Evolutionary conservation across 805 yeast genomes (phyloP), one percentile per base, ranked within the genome.

Genomic region (Kazachstania psychrophila): DNA sequence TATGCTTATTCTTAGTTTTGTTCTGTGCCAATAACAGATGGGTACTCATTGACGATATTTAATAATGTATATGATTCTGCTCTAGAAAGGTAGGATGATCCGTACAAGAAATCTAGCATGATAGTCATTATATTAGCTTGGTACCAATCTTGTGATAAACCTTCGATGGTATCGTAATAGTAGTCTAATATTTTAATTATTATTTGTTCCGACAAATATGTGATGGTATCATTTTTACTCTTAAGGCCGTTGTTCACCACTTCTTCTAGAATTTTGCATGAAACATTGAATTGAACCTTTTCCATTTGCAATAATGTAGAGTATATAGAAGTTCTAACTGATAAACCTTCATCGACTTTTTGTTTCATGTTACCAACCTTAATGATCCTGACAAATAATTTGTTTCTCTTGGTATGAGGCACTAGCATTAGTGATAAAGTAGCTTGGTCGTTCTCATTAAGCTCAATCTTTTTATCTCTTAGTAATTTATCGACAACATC

Each of bases 351-450:
- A 38, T 57, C 62, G 16, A 52, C 51, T 8, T 47, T 45, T 36
- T 57, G 61, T 29, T 56, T 54, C 47, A 56, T 44, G 31, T 53
- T 56, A 3, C 62, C 62, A 2, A 54, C 60, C 42, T 56, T 56
- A 4, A 57, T 34, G 7, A 48, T 47, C 9, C 47, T 44, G 4
- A 51, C 41, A 23, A 48, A 56, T n/a, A 38, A 31, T 33, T 54
- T 56, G 37, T 52, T 50, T 16, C 47, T 48, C 27, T 43, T 39
- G 20, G 51, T 31, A 23, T 46, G 51, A 13, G 49, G 55, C 17
- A 49, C 25, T 20, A 45, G 5, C 22, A 36, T 18, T 16, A 36
- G 11, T 13, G 26, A 30, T 10, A 36, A 15, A 25, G 25, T 19
- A 18, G 27, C 6, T 28, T n/a, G 26, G 16, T 37, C 38, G 22